A percentile compares a stretch with the other conserved stretches of the same genome.
Conservation (phyloP, 352 stramenopile species). For the Globisporangium takayamanum region DNA sequence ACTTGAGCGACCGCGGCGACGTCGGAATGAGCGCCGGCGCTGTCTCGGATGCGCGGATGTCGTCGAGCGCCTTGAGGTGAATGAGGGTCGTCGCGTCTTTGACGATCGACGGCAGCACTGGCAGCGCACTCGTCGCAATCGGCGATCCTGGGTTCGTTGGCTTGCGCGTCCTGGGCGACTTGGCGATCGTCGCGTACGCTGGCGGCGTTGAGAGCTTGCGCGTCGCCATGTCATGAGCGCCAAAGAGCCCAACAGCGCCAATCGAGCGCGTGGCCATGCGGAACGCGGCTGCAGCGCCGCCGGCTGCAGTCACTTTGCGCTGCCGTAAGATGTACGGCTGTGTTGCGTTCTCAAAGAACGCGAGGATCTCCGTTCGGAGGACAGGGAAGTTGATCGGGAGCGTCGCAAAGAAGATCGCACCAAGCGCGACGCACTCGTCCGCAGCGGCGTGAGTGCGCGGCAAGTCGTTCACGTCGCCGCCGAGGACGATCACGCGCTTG, state of each 20-base stretch:
- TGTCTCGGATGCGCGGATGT: constrained; percentile 23
- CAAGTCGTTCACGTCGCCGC: constrained; percentile 30
- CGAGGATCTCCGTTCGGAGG: constrained; percentile 45
- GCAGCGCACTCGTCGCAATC: constrained; percentile 7
- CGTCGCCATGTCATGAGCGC: constrained; percentile 21
- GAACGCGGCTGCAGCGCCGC: constrained; percentile 13
- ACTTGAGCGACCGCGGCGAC: constrained; percentile 38
- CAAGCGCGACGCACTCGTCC: constrained; percentile 34
- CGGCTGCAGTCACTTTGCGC: constrained; percentile 18
- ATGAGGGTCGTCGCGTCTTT: constrained; percentile 12
- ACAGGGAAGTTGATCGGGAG: constrained; percentile 54
- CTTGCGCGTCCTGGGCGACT: constrained; percentile 22
- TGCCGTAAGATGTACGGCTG: constrained; percentile 55
- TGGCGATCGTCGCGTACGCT: constrained; percentile 23
- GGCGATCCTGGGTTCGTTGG: constrained; percentile 6
- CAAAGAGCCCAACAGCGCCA: constrained; percentile 32
- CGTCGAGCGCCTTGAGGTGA: constrained; percentile 15
- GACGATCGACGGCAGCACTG: constrained; percentile 11
- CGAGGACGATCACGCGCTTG: constrained; percentile 48
- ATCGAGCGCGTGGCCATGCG: constrained; percentile 28
- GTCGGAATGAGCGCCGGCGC: constrained; percentile 19
- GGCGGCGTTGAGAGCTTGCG: constrained; percentile 32
- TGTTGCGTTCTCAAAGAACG: constrained; percentile 44
- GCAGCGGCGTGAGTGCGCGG: constrained; percentile 27
- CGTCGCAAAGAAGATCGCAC: constrained; percentile 53